phyloP scores from a whole-genome alignment of 2,329 filamentous ascomycete genomes.

The Claviceps pusilla region DNA sequence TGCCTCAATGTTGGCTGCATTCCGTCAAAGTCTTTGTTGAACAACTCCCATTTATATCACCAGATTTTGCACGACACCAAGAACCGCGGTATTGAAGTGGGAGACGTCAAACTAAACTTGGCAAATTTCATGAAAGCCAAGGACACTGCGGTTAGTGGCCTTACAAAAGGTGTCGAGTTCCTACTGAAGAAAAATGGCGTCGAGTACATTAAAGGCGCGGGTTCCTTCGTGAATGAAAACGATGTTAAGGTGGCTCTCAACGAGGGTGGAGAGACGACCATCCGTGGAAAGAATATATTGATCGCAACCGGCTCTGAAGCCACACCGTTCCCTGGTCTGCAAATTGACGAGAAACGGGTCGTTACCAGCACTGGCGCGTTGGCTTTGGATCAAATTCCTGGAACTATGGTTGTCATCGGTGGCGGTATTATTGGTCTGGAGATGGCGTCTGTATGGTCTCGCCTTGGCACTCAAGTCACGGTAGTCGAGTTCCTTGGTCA shows the following conservation, averaged over 20 bases:
- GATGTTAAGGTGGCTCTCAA: conserved; percentile 80
- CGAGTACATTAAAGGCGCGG: conserved; percentile 91
- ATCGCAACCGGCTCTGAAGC: conserved; percentile 93
- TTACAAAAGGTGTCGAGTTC: conserved; percentile 97
- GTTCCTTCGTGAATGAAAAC: conserved; percentile 74
- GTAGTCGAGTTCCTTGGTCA: conserved; percentile 93
- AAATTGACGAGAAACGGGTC: conserved; percentile 94
- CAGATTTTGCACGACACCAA: conserved; percentile 94
- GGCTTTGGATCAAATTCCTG: conserved; percentile 74
- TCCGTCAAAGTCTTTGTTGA: conserved; percentile 93
- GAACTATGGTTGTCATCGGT: conserved; percentile 94
- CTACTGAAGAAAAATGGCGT: conserved; percentile 99
- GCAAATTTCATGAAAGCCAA: conserved; percentile 97
- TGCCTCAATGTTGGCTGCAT: conserved; percentile 99
- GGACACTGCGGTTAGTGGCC: conserved; percentile 70
- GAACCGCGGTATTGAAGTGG: conserved; percentile 91
- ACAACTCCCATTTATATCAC: conserved; percentile 98
- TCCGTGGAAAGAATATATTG: conserved; percentile 91
- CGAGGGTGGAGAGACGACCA: conserved; percentile 78
- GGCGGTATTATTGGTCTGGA: conserved; percentile 97
- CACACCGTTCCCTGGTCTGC: conserved; percentile 88
- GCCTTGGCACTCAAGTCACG: conserved; percentile 84
- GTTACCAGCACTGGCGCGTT: conserved; percentile 93
- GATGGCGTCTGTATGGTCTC: conserved; percentile 96
- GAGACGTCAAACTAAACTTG: conserved; percentile 93